Evolutionary conservation across 2,329 filamentous ascomycete genomes (phyloP).

Genomic region (Cercospora sp.): DNA sequence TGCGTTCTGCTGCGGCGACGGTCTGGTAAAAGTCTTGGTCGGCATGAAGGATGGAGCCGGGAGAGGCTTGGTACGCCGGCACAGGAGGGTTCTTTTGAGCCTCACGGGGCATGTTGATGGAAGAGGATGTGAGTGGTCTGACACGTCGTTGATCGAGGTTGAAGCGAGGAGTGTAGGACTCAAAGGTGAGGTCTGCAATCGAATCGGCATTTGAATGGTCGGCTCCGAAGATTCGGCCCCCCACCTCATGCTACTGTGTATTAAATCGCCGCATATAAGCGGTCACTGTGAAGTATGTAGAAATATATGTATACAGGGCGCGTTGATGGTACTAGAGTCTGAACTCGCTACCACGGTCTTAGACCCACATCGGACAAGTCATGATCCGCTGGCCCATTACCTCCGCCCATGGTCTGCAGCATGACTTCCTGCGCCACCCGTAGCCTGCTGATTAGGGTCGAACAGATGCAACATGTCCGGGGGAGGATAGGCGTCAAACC

Average conservation of each 20-base stretch:
- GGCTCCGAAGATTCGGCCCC: not conserved
- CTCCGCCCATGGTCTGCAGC: slow-evolving; percentile 11
- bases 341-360: not conserved
- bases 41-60: slow-evolving; percentile 35
- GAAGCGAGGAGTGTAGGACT: not conserved
- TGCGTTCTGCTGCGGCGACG: slow-evolving; percentile 31
- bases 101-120: slow-evolving; percentile 3
- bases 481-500: slow-evolving; percentile 69
- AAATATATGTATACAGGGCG: not conserved
- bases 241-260: slow-evolving; percentile 3
- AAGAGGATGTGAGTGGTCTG: not conserved
- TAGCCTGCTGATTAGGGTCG: slow-evolving; percentile 20
- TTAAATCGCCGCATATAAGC: slow-evolving; percentile 5
- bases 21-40: slow-evolving; percentile 35
- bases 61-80: slow-evolving; percentile 38
- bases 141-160: not conserved
- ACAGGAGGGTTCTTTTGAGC: slow-evolving; percentile 27
- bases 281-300: not conserved
- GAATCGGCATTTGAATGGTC: not conserved
- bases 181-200: not conserved
- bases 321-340: not conserved
- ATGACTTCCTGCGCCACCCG: slow-evolving; percentile 11
- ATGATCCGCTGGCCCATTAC: not conserved
- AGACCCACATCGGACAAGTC: not conserved
- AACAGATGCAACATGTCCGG: slow-evolving; percentile 33